Evolutionary conservation across 1,284 basidiomycete species (phyloP), one percentile per base, ranked within the genome.

Genomic region (Cerrena zonata): DNA sequence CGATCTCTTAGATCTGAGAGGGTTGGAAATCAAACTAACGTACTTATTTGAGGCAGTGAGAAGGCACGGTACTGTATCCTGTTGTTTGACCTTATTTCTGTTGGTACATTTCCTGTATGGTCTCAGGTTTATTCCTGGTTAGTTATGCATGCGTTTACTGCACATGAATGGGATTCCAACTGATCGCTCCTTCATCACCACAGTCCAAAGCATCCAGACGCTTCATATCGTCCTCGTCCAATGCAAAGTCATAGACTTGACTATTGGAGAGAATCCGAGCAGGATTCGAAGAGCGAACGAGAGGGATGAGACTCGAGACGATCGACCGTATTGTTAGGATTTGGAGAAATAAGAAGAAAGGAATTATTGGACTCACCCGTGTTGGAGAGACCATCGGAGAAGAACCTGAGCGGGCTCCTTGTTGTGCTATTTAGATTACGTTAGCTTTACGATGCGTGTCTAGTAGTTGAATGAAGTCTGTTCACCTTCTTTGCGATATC

Each of bases 301-400:
- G 63, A 0, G 75, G 74, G 2, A 77, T 65, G 58, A 68, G 75
- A 4, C 75, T 76, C 5, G 24, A 15, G 21, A 27, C 21, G 12
- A n/a, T n/a, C n/a, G n/a, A n/a, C n/a, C n/a, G n/a, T n/a, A n/a
- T n/a, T n/a, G n/a, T n/a, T n/a, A n/a, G n/a, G n/a, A n/a, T 12
- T 2, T n/a, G 15, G 23, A 10, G 21, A 42, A 19, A 13, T 4
- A 3, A 11, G 24, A 22, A 26, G 13, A 5, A 11, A 3, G 7
- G 21, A 19, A 15, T 23, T 25, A 43, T 4, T 45, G 21, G 4
- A 51, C 56, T 42, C 34, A 63, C 75, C 58, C 58, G 39, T 74
- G 76, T 59, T 86, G 85, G 36, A 88, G 62, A 5, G 79, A 81
- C 84, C 84, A 88, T 11, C 85, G 71, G 40, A 88, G 65, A 47